Evolutionary conservation across 192 early-diverging fungal genomes (phyloP).

Genomic region (Pecoramyces ruminantium): DNA sequence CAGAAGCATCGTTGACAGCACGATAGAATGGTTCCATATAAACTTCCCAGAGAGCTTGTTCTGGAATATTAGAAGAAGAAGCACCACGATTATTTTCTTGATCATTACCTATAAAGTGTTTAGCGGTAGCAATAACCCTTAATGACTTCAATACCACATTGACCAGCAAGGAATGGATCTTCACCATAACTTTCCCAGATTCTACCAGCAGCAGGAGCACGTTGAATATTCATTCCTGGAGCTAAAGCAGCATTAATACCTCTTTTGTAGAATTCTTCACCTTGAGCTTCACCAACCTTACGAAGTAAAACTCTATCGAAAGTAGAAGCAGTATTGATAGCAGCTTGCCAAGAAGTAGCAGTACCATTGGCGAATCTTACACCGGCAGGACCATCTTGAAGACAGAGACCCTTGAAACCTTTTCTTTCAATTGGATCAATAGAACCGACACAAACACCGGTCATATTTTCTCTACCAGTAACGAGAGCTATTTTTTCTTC

Average conservation of each 20-base stretch:
- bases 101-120: constrained; percentile 27
- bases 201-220: constrained; percentile 8
- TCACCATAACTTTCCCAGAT: constrained; percentile 9
- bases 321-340: constrained; percentile 38
- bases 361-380: constrained; percentile 1
- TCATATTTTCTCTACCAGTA: no score
- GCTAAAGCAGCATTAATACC: constrained; percentile 34
- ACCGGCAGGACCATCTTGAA: neutral
- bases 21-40: constrained; percentile 37
- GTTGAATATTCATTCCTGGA: constrained; percentile 17
- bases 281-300: constrained; percentile 21
- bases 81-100: constrained; percentile 20
- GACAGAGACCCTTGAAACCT: no score
- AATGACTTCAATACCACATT: constrained; percentile 17
- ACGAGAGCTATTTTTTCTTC: no score
- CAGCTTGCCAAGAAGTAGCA: neutral
- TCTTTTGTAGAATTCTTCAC: constrained; percentile 30
- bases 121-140: constrained; percentile 37
- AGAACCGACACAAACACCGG: no score
- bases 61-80: constrained; percentile 22
- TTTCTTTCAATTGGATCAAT: no score
- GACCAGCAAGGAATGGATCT: constrained; percentile 22
- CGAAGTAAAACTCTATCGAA: constrained; percentile 27
- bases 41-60: constrained; percentile 33
- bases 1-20: constrained; percentile 27